Conservation (phyloP, 345 rosid genomes). For the Syzygium jambos region DNA sequence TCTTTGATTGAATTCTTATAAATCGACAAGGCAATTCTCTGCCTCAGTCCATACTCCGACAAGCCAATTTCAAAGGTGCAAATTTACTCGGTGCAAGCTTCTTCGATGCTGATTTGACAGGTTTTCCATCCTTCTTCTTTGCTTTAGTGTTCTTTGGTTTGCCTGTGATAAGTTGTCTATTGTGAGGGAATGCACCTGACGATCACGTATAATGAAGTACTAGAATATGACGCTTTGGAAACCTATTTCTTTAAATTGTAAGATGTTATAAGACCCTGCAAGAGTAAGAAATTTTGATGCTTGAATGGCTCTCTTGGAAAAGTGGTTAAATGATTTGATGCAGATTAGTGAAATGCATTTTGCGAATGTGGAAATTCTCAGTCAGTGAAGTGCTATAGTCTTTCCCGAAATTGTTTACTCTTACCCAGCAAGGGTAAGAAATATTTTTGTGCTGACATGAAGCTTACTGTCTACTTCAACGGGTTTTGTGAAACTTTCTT, state of each 20-base stretch:
- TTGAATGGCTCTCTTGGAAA: not conserved
- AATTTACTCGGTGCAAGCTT: conserved; percentile 92
- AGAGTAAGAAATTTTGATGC: not conserved
- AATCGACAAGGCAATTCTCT: not conserved
- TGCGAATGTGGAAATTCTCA: not conserved
- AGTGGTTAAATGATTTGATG: not conserved
- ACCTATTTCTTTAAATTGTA: not conserved
- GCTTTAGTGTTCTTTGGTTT: not conserved
- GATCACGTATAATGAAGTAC: not conserved
- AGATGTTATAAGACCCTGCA: not conserved
- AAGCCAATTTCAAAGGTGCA: conserved; percentile 87
- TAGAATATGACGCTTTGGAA: not conserved
- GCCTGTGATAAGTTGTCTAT: not conserved
- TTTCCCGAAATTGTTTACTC: not conserved
- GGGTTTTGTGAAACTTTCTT: not conserved
- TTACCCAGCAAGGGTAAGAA: not conserved
- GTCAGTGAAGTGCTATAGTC: not conserved
- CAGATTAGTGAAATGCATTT: not conserved
- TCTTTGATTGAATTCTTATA: not conserved
- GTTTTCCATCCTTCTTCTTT: conserved; percentile 12
- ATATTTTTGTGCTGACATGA: not conserved
- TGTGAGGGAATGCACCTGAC: not conserved
- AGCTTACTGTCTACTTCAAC: not conserved
- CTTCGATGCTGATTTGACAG: conserved; percentile 95
- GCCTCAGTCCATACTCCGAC: conserved; percentile 72